Evolutionary conservation across 2,329 filamentous ascomycete genomes (phyloP), one percentile per base, ranked within the genome.

Genomic region (Exophiala sp.): DNA sequence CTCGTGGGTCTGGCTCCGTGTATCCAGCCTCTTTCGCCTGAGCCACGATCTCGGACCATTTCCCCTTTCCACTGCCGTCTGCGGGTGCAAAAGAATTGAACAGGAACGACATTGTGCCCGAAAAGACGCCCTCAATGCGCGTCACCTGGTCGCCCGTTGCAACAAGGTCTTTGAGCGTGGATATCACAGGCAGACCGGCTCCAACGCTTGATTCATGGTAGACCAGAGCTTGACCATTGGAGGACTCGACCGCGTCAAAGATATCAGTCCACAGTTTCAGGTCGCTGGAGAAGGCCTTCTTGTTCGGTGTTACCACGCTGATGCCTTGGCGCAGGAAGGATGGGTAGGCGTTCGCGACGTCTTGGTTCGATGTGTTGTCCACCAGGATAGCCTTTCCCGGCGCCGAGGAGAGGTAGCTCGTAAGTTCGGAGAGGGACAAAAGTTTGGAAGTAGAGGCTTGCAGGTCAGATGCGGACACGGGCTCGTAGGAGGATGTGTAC

Each of bases 171-270:
- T 89, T 90, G 57, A 98, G 74, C 0, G 93, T 96, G 34, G 88
- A 95, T 61, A 98, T 86, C 52, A 97, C 85, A 3, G 93, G 93
- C 43, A 98, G 78, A 3, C 93, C 93, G 8, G 93, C 93, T 43
- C 93, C 93, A 18, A 95, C 89, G 9, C 88, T 93, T 34, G 88
- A 90, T 72, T 98, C 93, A 68, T 98, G 93, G 76, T 93, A 97
- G 52, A 97, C 77, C 65, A 88, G 86, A 37, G 90, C 87, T 39
- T 76, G 74, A 16, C 59, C 63, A 14, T 65, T 59, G n/a, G 58
- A 55, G 9, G 69, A 67, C 27, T 71, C 68, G 41, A 78, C 75
- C 1, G 89, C 84, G 1, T 87, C 78, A 69, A 95, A 94, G 65
- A 98, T 96, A 56, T 86, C 81, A 63, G 87, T 79, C 90, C 91